A percentile compares a stretch with the other conserved stretches of the same genome.
Conservation (phyloP, 495 filamentous ascomycete species). For the Talaromyces stipitatus region DNA sequence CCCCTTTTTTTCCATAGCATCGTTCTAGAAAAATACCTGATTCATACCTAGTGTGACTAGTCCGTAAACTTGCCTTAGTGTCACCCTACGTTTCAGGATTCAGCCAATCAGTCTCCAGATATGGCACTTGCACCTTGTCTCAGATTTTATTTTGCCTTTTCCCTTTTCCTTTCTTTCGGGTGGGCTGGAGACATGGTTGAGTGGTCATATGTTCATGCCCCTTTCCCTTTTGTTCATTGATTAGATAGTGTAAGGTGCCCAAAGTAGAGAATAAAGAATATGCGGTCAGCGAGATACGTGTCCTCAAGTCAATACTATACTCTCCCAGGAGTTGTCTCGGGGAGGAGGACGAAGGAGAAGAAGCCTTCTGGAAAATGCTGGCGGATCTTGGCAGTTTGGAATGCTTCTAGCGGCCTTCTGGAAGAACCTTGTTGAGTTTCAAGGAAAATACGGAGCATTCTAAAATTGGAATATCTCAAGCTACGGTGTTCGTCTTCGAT, state of each 20-base stretch:
- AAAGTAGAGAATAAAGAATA: too few species aligned
- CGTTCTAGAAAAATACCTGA: neutral
- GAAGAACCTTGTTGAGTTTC: neutral
- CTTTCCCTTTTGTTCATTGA: neutral
- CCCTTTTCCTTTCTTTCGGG: too few species aligned
- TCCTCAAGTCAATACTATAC: too few species aligned
- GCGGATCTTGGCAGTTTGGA: neutral
- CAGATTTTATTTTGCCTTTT: neutral
- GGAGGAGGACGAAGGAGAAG: too few species aligned
- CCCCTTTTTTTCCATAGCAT: neutral
- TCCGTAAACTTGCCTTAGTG: neutral
- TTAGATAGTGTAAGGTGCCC: too few species aligned
- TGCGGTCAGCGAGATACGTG: too few species aligned
- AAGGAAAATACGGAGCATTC: neutral
- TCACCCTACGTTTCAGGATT: neutral
- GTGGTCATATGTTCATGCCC: neutral
- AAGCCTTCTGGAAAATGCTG: neutral
- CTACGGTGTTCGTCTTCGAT: neutral
- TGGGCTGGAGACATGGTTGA: too few species aligned
- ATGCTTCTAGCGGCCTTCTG: slow-evolving; percentile 1
- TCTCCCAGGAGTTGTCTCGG: too few species aligned
- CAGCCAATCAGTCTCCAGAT: neutral
- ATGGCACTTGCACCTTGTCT: neutral
- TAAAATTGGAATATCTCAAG: neutral
- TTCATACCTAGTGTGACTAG: neutral